Percentiles rank a stretch among this genome's conserved stretches.
Conservation (phyloP, 2,329 filamentous ascomycete species). For the Aureobasidium mangrovei region DNA sequence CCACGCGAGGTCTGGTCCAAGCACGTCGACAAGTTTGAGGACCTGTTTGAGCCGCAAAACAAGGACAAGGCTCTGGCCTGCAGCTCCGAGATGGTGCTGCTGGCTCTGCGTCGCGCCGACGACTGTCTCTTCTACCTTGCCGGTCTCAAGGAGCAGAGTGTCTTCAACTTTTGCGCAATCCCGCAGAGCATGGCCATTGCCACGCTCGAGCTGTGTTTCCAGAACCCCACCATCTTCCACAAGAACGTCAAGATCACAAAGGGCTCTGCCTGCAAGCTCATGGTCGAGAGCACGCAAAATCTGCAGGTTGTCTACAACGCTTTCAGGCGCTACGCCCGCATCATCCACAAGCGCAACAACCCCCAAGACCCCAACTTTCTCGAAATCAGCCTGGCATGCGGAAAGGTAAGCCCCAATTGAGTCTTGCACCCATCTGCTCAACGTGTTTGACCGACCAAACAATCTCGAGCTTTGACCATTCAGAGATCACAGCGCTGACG, state of each 20-base stretch:
- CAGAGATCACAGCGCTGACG: constrained; percentile 7
- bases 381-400: constrained; percentile 83
- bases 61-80: constrained; percentile 70
- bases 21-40: constrained; percentile 80
- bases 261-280: constrained; percentile 82
- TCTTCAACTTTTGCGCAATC: constrained; percentile 98
- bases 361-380: constrained; percentile 87
- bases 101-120: constrained; percentile 75
- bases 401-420: constrained; percentile 51
- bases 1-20: constrained; percentile 96
- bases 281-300: constrained; percentile 90
- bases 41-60: constrained; percentile 78
- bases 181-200: constrained; percentile 97
- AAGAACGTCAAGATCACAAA: constrained; percentile 94
- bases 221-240: constrained; percentile 77
- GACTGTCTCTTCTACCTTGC: constrained; percentile 98
- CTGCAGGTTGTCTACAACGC: constrained; percentile 69
- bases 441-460: background rate
- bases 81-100: constrained; percentile 88
- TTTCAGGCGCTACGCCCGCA: constrained; percentile 68
- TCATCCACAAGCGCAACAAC: constrained; percentile 89
- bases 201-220: constrained; percentile 84
- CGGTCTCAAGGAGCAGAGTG: constrained; percentile 86
- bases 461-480: background rate
- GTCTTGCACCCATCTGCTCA: background rate